phyloP scores from a whole-genome alignment of 2,329 filamentous ascomycete species.

The Huntiella moniliformis region DNA sequence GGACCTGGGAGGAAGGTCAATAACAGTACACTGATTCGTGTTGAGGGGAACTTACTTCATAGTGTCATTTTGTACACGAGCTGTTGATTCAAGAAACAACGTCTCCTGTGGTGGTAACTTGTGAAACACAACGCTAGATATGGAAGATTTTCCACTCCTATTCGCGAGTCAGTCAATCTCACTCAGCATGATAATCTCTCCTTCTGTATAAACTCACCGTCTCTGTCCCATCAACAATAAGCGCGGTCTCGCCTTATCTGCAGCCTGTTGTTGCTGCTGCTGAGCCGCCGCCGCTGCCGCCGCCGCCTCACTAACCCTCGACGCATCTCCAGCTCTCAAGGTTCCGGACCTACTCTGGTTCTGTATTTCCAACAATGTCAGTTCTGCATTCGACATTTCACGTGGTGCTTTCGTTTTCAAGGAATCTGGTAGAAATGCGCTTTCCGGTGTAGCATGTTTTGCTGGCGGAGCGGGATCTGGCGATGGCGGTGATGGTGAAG shows the following conservation, averaged over 20 bases:
- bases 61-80: slow-evolving; percentile 80
- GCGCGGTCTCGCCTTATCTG: slow-evolving; percentile 54
- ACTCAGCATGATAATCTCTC: background rate
- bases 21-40: background rate
- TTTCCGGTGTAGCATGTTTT: background rate
- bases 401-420: slow-evolving; percentile 8
- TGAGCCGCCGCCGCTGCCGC: slow-evolving; percentile 21
- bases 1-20: slow-evolving; percentile 37
- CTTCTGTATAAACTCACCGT: slow-evolving; percentile 38
- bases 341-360: slow-evolving; percentile 32
- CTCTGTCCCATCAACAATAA: slow-evolving; percentile 88
- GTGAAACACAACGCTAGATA: slow-evolving; percentile 97
- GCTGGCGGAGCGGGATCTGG: no score
- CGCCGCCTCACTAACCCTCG: background rate
- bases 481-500: no score
- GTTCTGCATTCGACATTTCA: slow-evolving; percentile 26
- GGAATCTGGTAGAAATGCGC: slow-evolving; percentile 2
- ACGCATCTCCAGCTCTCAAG: slow-evolving; percentile 23
- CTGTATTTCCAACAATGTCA: slow-evolving; percentile 48
- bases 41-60: slow-evolving; percentile 52
- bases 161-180: background rate
- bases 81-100: slow-evolving; percentile 85
- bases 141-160: slow-evolving; percentile 95
- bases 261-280: background rate
- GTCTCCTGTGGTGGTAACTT: slow-evolving; percentile 94